Conservation (phyloP, 441 rosid species). For the Syzygium syzygioides region DNA sequence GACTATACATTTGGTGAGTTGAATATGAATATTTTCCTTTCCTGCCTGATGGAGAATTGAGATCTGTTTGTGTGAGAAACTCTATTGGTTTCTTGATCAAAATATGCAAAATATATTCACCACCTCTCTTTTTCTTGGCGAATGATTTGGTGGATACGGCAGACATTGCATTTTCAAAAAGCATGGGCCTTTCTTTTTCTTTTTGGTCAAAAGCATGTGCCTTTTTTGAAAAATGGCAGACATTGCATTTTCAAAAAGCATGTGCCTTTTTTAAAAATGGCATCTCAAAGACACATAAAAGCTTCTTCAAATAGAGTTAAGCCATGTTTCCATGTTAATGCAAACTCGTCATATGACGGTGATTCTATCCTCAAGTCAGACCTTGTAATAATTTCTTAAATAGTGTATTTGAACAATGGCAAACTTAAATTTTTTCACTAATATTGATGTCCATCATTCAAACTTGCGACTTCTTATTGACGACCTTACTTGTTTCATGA, state of each 20-base stretch:
- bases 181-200: too few relatives aligned
- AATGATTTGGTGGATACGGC: neutral
- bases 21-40: neutral
- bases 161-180: too few relatives aligned
- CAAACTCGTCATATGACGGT: neutral
- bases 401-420: neutral
- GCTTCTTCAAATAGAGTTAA: neutral
- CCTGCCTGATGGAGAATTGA: neutral
- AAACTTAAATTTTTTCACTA: too few relatives aligned
- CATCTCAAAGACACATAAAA: neutral
- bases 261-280: accelerated
- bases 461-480: too few relatives aligned
- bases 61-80: neutral
- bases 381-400: neutral
- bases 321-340: neutral
- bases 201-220: too few relatives aligned
- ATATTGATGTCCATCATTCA: too few relatives aligned
- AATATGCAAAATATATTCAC: neutral
- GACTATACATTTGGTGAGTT: neutral
- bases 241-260: neutral
- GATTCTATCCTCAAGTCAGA: neutral
- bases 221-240: neutral
- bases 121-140: neutral
- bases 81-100: neutral
- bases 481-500: neutral